Evolutionary conservation across 257 asterid species (phyloP).

Genomic region (Nicotiana obtusifolia): DNA sequence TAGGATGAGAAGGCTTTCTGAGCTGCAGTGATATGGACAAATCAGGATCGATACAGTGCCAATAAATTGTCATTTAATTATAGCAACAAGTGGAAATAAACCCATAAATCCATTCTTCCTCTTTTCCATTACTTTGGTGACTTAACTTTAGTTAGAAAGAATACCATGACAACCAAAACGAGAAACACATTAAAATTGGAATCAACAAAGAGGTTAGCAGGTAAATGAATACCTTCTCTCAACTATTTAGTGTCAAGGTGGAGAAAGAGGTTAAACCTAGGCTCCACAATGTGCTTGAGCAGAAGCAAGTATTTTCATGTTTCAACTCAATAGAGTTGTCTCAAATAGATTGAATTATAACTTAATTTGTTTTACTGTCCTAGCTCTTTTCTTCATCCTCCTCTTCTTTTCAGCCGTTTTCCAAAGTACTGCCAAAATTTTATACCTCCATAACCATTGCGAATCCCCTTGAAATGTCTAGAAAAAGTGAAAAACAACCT

Average conservation of each 20-base stretch:
- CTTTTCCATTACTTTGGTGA: not conserved
- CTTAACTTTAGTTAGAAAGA: not conserved
- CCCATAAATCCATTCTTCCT: not conserved
- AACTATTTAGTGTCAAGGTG: not conserved
- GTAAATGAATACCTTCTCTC: not conserved
- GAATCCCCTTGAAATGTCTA: not conserved
- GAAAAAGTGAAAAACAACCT: not conserved
- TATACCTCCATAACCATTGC: not conserved
- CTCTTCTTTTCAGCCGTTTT: too few relatives aligned
- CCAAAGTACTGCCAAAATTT: not conserved
- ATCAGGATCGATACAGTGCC: slow-evolving; percentile 10
- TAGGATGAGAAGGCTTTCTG: slow-evolving; percentile 82
- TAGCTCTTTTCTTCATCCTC: too few relatives aligned
- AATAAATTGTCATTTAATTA: not conserved
- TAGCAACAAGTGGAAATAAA: not conserved
- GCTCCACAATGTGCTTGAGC: not conserved
- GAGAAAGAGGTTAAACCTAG: not conserved
- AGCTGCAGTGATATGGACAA: slow-evolving; percentile 38
- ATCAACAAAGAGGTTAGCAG: not conserved
- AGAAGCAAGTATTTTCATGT: not conserved
- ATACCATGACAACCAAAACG: not conserved
- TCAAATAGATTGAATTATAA: not conserved
- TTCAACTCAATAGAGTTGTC: not conserved
- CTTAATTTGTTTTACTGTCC: not conserved
- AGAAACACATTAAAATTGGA: not conserved